Evolutionary conservation across 805 yeast species (phyloP).

Genomic region (Pichia occidentalis): DNA sequence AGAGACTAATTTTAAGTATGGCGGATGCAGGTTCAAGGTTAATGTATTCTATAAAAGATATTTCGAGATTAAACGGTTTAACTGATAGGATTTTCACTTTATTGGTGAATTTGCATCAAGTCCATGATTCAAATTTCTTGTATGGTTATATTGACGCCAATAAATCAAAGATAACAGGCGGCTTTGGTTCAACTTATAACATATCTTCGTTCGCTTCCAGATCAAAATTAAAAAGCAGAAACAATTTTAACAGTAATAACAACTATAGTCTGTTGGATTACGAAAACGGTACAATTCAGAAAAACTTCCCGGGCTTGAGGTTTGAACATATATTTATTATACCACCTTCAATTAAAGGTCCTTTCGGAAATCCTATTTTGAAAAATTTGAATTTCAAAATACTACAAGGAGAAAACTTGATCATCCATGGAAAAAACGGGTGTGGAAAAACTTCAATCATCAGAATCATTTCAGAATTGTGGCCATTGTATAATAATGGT

Average conservation of each 20-base stretch:
- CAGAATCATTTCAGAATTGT: conserved; percentile 75
- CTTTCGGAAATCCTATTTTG: conserved; percentile 53
- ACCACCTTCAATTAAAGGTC: conserved; percentile 61
- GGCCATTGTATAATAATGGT: conserved; percentile 81
- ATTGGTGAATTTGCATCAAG: conserved; percentile 72
- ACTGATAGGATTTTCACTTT: conserved; percentile 79
- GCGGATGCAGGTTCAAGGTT: conserved; percentile 94
- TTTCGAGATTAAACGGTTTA: conserved; percentile 85
- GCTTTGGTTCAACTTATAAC: conserved; percentile 28
- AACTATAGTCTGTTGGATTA: background rate
- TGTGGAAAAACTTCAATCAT: conserved; percentile 86
- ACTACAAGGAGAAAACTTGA: conserved; percentile 56
- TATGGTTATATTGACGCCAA: conserved; percentile 33
- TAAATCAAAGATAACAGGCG: conserved; percentile 17
- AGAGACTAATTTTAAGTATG: conserved; percentile 79
- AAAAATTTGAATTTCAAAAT: conserved; percentile 58
- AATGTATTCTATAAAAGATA: conserved; percentile 90
- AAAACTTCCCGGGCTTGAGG: conserved; percentile 69
- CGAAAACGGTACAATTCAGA: conserved; percentile 65
- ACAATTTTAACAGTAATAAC: conserved; percentile 41
- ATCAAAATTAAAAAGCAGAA: conserved; percentile 16
- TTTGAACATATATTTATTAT: conserved; percentile 78
- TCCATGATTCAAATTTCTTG: conserved; percentile 56
- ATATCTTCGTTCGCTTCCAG: conserved; percentile 29
- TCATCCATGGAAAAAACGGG: conserved; percentile 83